Base-by-base conservation (phyloP, 2,329 filamentous ascomycete species). In the Colletotrichum somersetense region DNA sequence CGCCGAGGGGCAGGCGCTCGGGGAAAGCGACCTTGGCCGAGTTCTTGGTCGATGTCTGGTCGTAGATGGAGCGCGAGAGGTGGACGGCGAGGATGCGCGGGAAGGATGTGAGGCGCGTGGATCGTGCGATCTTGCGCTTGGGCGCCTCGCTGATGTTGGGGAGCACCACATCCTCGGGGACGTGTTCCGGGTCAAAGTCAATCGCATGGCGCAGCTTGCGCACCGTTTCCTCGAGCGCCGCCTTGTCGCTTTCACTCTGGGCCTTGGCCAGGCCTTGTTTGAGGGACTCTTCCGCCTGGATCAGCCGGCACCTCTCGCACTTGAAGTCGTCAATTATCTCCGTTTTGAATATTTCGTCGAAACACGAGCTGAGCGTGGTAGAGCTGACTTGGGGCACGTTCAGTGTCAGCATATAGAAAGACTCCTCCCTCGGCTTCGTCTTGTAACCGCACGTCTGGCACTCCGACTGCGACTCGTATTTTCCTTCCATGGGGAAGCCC, bases 291-390 rank as follows among this genome's bases (percentile, higher is more conserved):
- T 93, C 83, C 5, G 95, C 95, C 80, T 97, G 93, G 55, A 93
- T 83, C n/a, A 99, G 86, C 30, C 95, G 91, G 79, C 96, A 99
- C 82, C 91, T 93, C 77, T 98, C 96, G 83, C 96, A 99, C 76
- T 93, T 95, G 85, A 97, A 99, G 80, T 97, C 96, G 74, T 98
- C 96, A 75, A 99, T 98, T 79, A 95, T 92, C 81, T 99, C 96
- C 0, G 94, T 94, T 82, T 97, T 97, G 76, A 99, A 91, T 81
- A 98, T 92, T 52, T 93, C 93, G 77, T 99, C 96, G 77, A 99
- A 96, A 81, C 96, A 99, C 11, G 91, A 87, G 78, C 92, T 95
- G 20, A 99, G 87, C 0, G 94, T 92, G 0, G 95, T 95, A 2
- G 93, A 92, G 62, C 88, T 91, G 73, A 91, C 89, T 79, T 96